phyloP scores from a whole-genome alignment of 2,329 filamentous ascomycete species.

The Penicillium italicum region DNA sequence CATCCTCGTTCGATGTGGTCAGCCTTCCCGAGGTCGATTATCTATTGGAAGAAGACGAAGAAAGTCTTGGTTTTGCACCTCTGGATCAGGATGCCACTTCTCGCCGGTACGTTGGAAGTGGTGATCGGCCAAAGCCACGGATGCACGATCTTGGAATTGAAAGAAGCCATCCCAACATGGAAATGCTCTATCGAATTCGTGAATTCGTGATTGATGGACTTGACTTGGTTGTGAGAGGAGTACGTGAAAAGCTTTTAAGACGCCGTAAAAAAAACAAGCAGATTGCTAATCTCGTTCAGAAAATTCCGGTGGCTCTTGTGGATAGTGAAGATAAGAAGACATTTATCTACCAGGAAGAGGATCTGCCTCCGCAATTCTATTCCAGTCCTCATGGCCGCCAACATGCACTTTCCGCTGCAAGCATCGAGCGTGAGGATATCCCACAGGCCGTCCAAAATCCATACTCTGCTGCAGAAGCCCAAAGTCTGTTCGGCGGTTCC shows the following conservation, averaged over 20 bases:
- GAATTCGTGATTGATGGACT: conserved; percentile 62
- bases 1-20: conserved; percentile 56
- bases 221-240: conserved; percentile 51
- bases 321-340: conserved; percentile 43
- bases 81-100: conserved; percentile 50
- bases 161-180: conserved; percentile 56
- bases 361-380: conserved; percentile 49
- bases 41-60: conserved; percentile 65
- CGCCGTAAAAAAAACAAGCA: not conserved
- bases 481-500: conserved; percentile 39
- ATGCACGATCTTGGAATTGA: conserved; percentile 51
- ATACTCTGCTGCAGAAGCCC: conserved; percentile 25
- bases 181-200: conserved; percentile 64
- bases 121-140: conserved; percentile 49
- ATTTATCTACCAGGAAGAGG: conserved; percentile 55
- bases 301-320: conserved; percentile 49
- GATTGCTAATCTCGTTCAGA: conserved; percentile 27
- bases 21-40: conserved; percentile 57
- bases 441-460: conserved; percentile 27
- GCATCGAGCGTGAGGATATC: conserved; percentile 42
- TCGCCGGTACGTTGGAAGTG: conserved; percentile 51
- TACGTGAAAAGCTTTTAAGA: conserved; percentile 21
- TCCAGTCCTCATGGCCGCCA: conserved; percentile 44
- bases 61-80: conserved; percentile 63
- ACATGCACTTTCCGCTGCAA: conserved; percentile 39